Percentiles rank a stretch among this genome's conserved stretches.
Evolutionary conservation across 2,329 filamentous ascomycete genomes (phyloP).

Genomic region (Keithomyces neogunnii): DNA sequence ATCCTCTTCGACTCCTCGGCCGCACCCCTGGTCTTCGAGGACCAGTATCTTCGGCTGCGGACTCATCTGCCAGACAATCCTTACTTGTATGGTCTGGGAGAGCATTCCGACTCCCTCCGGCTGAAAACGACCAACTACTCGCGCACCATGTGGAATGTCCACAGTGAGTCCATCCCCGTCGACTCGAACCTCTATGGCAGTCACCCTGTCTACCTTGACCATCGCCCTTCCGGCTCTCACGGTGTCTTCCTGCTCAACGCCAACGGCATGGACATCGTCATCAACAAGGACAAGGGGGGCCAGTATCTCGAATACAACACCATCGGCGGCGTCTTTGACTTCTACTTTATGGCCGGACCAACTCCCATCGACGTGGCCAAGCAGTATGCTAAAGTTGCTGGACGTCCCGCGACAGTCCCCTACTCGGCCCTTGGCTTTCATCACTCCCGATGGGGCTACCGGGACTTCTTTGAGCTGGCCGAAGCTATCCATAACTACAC

Average conservation of each 20-base stretch:
- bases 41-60: slow-evolving; percentile 62
- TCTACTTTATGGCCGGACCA: slow-evolving; percentile 56
- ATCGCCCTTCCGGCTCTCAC: slow-evolving; percentile 49
- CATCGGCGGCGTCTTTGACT: slow-evolving; percentile 67
- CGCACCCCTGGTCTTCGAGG: slow-evolving; percentile 59
- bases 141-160: slow-evolving; percentile 61
- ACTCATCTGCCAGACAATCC: slow-evolving; percentile 58
- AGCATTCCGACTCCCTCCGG: slow-evolving; percentile 60
- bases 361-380: slow-evolving; percentile 47
- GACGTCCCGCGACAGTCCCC: slow-evolving; percentile 51
- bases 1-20: slow-evolving; percentile 60
- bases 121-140: slow-evolving; percentile 59
- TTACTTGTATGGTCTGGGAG: slow-evolving; percentile 67
- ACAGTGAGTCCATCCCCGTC: slow-evolving; percentile 51
- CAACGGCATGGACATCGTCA: slow-evolving; percentile 70
- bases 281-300: slow-evolving; percentile 50
- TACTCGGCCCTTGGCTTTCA: slow-evolving; percentile 57
- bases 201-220: slow-evolving; percentile 70
- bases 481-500: slow-evolving; percentile 63
- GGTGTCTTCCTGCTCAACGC: slow-evolving; percentile 65
- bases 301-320: slow-evolving; percentile 72
- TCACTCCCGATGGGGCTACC: slow-evolving; percentile 57
- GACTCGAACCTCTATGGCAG: slow-evolving; percentile 63
- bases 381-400: slow-evolving; percentile 51
- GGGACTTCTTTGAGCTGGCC: slow-evolving; percentile 55